A percentile compares a stretch with the other conserved stretches of the same genome.
Evolutionary conservation across 73 alveolate species (phyloP).

Genomic region (Tetrahymena thermophila): DNA sequence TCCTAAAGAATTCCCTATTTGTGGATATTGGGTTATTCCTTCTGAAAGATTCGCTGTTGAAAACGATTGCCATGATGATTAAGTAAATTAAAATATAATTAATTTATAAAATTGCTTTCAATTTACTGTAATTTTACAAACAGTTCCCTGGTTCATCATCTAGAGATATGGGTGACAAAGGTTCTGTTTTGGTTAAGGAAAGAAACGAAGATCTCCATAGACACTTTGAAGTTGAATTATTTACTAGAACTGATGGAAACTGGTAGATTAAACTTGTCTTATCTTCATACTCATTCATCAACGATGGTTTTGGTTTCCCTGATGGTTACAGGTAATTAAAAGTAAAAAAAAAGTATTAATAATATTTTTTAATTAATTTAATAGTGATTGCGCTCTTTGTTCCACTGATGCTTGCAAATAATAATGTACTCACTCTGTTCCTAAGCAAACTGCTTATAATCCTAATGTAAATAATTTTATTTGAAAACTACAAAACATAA

Average conservation of each 20-base stretch:
- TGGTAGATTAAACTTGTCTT: slow-evolving; percentile 81
- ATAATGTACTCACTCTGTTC: slow-evolving; percentile 72
- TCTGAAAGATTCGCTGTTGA: slow-evolving; percentile 77
- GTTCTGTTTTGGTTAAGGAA: slow-evolving; percentile 72
- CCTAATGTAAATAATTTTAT: slow-evolving; percentile 41
- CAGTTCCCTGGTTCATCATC: slow-evolving; percentile 85
- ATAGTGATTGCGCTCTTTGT: slow-evolving; percentile 75
- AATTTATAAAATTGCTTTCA: no score
- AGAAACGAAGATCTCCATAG: slow-evolving; percentile 79
- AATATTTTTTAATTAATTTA: not conserved
- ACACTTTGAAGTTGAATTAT: slow-evolving; percentile 71
- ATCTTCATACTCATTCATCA: slow-evolving; percentile 78
- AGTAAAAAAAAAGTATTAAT: not conserved
- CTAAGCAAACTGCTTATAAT: slow-evolving; percentile 78
- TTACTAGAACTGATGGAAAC: slow-evolving; percentile 81
- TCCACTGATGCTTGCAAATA: slow-evolving; percentile 60
- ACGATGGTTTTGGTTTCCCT: slow-evolving; percentile 88
- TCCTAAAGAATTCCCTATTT: slow-evolving; percentile 88
- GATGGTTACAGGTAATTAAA: slow-evolving; percentile 61
- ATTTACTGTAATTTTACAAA: no score
- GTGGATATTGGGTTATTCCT: slow-evolving; percentile 85
- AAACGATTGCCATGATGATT: slow-evolving; percentile 93
- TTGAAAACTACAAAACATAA: no score
- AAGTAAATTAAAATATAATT: not conserved
- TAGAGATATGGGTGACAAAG: slow-evolving; percentile 90